Evolutionary conservation across 768 basidiomycete species (phyloP), one percentile per base, ranked within the genome.

Genomic region (Grammothele lineata): DNA sequence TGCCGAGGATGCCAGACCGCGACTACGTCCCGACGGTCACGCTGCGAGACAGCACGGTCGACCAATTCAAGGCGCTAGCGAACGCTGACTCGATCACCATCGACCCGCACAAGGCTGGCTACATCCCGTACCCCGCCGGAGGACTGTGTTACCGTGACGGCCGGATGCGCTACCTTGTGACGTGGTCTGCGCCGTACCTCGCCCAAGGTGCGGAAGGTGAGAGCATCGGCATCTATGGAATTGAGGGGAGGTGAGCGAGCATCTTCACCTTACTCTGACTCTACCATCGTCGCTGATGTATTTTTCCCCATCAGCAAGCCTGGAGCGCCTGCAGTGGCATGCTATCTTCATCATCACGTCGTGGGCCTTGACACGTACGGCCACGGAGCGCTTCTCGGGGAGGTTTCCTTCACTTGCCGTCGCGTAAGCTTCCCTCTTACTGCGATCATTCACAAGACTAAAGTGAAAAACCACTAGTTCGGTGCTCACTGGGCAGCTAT

Each of bases 71-170:
- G 11, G 34, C 47, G 11, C 55, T 71, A 11, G 22, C 43, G 11
- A 40, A 58, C 21, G 59, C 62, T 3, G 72, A 75, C 45, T 68
- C 72, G 2, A 62, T 74, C 37, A 76, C 68, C 6, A 51, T 68
- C 39, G 67, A 68, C 45, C 67, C 74, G 5, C 74, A 76, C 47
- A 74, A 75, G 58, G 57, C 63, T 18, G 72, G 74, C 2, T 74
- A 72, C 37, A 55, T 68, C 3, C 71, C 66, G 1, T 74, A 73
- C 47, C 73, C 74, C 7, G 69, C 71, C 0, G 73, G 73, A 1
- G 67, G 64, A 0, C 51, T 73, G 36, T 67, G 64, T 54, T 73
- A 74, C 48, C 57, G 59, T 3, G 72, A 75, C 39, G 66, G 61
- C 4, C 58, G 71, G 1, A 56, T 69, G 58, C 48, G 66, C 17